A percentile compares a stretch with the other conserved stretches of the same genome.
phyloP scores from a whole-genome alignment of 2,329 filamentous ascomycete genomes.

The Cercospora zeina region DNA sequence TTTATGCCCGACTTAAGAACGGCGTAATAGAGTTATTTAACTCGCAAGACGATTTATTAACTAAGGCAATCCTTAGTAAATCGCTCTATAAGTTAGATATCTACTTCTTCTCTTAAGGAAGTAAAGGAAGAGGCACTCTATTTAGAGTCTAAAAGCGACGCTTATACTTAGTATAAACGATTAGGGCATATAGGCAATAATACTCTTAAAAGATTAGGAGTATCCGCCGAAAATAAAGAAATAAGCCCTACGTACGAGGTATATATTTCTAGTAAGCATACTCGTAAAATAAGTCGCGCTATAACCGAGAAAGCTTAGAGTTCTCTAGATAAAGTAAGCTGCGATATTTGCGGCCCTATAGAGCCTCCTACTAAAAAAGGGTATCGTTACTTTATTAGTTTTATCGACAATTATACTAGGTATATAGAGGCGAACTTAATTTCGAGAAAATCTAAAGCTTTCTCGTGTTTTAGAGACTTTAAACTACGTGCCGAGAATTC shows the following conservation, averaged over 20 bases:
- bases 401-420: constrained; percentile 19
- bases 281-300: constrained; percentile 14
- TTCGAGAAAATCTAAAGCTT: constrained; percentile 15
- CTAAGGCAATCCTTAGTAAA: constrained; percentile 8
- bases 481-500: not conserved
- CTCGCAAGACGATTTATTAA: not conserved
- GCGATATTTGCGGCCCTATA: constrained; percentile 17
- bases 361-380: constrained; percentile 13
- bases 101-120: not conserved
- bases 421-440: constrained; percentile 18
- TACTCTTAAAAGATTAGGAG: constrained; percentile 10
- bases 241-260: constrained; percentile 10
- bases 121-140: constrained; percentile 9
- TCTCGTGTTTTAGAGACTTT: constrained; percentile 12
- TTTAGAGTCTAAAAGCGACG: constrained; percentile 3
- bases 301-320: constrained; percentile 10
- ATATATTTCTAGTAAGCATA: constrained; percentile 10
- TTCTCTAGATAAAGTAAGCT: constrained; percentile 20
- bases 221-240: not conserved
- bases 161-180: constrained; percentile 16
- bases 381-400: constrained; percentile 18
- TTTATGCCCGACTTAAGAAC: not conserved
- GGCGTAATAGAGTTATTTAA: constrained; percentile 12
- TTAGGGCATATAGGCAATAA: constrained; percentile 13
- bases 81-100: constrained; percentile 17